phyloP scores from a whole-genome alignment of 1,284 basidiomycete species.

The Uromyces viciae-fabae region DNA sequence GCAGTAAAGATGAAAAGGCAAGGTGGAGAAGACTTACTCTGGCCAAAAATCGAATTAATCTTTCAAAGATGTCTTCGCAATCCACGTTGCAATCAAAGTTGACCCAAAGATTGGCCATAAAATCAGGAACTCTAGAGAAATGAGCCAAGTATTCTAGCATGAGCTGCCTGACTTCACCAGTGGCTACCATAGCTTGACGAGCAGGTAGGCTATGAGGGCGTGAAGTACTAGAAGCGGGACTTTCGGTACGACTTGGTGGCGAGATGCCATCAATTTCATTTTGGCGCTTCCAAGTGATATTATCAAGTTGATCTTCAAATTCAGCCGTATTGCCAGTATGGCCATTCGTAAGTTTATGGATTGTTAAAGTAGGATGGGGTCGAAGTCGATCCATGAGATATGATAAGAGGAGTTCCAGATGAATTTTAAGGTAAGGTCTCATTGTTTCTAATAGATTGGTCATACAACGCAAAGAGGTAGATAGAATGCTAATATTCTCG shows the following conservation, averaged over 20 bases:
- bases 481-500: slow-evolving; percentile 75
- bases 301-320: slow-evolving; percentile 51
- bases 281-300: slow-evolving; percentile 49
- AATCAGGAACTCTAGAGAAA: slow-evolving; percentile 70
- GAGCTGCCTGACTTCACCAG: slow-evolving; percentile 78
- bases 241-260: slow-evolving; percentile 45
- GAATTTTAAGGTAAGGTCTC: slow-evolving; percentile 83
- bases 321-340: slow-evolving; percentile 52
- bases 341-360: slow-evolving; percentile 48
- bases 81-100: slow-evolving; percentile 98
- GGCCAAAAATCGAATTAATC: slow-evolving; percentile 79
- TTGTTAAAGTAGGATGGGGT: slow-evolving; percentile 51
- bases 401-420: slow-evolving; percentile 89
- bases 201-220: slow-evolving; percentile 58
- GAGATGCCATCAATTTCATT: slow-evolving; percentile 46
- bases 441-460: slow-evolving; percentile 84
- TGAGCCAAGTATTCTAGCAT: slow-evolving; percentile 82
- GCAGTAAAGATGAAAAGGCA: background rate
- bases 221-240: slow-evolving; percentile 59
- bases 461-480: slow-evolving; percentile 76
- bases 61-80: slow-evolving; percentile 91
- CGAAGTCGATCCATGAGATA: slow-evolving; percentile 86
- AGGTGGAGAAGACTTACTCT: slow-evolving; percentile 50
- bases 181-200: slow-evolving; percentile 48
- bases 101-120: slow-evolving; percentile 90